phyloP scores from a whole-genome alignment of 2,329 filamentous ascomycete genomes.

The Aspergillus sp. region DNA sequence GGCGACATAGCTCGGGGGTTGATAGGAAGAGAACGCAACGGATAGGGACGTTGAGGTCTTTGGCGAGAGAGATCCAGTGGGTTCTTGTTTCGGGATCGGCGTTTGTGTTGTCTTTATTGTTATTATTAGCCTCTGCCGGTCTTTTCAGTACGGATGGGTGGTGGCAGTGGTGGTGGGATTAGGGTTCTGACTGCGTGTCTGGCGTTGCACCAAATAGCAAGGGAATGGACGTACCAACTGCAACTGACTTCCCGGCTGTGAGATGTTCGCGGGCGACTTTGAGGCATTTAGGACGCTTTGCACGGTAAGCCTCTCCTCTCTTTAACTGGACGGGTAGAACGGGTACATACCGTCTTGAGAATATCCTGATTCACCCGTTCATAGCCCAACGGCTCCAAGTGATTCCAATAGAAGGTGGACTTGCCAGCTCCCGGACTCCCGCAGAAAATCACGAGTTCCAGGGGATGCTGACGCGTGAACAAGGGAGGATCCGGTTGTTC shows the following conservation, averaged over 20 bases:
- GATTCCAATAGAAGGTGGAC: slow-evolving; percentile 77
- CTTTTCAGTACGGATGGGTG: slow-evolving; percentile 1
- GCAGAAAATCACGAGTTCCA: slow-evolving; percentile 76
- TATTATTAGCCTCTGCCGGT: not conserved
- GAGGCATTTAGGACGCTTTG: slow-evolving; percentile 55
- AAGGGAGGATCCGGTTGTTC: slow-evolving; percentile 18
- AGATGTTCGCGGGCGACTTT: slow-evolving; percentile 63
- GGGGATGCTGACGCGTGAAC: slow-evolving; percentile 53
- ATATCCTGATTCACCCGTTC: slow-evolving; percentile 83
- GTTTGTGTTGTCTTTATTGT: slow-evolving; percentile 79
- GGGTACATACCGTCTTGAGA: slow-evolving; percentile 58
- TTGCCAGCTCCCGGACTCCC: slow-evolving; percentile 87
- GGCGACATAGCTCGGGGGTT: slow-evolving; percentile 59
- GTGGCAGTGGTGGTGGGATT: not conserved
- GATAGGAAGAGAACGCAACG: slow-evolving; percentile 82
- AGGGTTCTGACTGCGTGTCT: not conserved
- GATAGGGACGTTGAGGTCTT: slow-evolving; percentile 62
- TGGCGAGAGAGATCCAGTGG: slow-evolving; percentile 70
- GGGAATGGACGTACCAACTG: slow-evolving; percentile 56
- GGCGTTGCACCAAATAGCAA: not conserved
- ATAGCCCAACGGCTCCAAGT: slow-evolving; percentile 71
- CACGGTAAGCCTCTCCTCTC: not conserved
- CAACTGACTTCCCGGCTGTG: slow-evolving; percentile 58
- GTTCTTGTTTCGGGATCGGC: slow-evolving; percentile 66
- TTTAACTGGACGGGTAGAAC: not conserved